Base-by-base conservation (phyloP, 306 rosid genomes). In the Gillenia trifoliata region DNA sequence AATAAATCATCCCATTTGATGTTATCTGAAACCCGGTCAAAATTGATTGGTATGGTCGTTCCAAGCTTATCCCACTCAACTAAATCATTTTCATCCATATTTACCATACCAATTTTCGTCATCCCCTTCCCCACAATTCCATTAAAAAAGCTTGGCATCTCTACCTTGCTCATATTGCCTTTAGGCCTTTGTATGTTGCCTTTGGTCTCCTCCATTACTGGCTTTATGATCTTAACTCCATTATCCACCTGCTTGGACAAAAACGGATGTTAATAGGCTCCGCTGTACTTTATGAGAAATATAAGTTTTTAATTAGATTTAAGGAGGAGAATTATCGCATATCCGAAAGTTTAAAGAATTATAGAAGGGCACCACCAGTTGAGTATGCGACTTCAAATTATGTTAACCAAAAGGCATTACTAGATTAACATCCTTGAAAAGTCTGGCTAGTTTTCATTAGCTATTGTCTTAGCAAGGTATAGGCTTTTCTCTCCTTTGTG, bases 1-100 rank as follows among this genome's bases (percentile, higher is more conserved):
- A 87, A 90, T 64, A 94, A 76, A 22, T 90, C 93, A 17, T 91
- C 88, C 99, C 99, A 94, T 47, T 94, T 88, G 84, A 94, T 90
- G 43, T 65, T 30, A 50, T 86, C 61, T 0, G 96, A 86, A 9
- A 87, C 97, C 65, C 38, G 84, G 29, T 94, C 88, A 13, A 91
- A 91, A 12, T 71, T 10, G 45, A 93, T 6, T 0, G 64, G 66
- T 20, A 66, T 69, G 55, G 71, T 68, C 60, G 81, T 71, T 41
- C 90, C 89, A 28, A 72, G 34, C 0, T 7, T 10, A 59, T 26
- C 81, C 97, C 97, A 92, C 72, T 87, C 89, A 22, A 81, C 81
- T 7, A 83, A 52, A 65, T 89, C 82, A 4, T 74, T 74, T 65
- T 86, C 92, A 0, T 90, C 88, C 82, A 94, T 78, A 81, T 94